These are phyloP conservation scores for Madurella fahalii DNA, from an alignment of 2,329 filamentous ascomycete species.

Conservation along the genomic window DNA sequence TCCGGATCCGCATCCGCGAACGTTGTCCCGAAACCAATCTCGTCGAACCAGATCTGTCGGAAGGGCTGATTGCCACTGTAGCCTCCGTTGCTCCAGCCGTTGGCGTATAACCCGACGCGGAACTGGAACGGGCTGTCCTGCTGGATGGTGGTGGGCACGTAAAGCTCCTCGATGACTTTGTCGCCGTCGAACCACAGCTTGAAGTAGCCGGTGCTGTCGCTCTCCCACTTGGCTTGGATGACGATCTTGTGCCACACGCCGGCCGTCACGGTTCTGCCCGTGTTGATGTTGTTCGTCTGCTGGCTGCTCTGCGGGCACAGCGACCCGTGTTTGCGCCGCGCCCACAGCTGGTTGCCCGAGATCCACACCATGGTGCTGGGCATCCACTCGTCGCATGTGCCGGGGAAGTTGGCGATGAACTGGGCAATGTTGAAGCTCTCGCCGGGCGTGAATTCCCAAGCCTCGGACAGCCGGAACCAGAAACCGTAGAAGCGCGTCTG, in stretches of 20 bases:
- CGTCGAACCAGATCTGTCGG: conserved; percentile 48
- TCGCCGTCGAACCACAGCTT: conserved; percentile 45
- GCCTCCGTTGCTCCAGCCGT: conserved; percentile 44
- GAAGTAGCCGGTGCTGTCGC: conserved; percentile 40
- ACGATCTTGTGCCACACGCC: conserved; percentile 45
- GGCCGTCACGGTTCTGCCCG: conserved; percentile 32
- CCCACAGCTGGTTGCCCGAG: conserved; percentile 38
- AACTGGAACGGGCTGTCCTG: conserved; percentile 44
- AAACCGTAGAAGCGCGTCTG: conserved; percentile 49
- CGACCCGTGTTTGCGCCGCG: conserved; percentile 39
- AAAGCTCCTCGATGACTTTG: conserved; percentile 39
- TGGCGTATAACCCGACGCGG: conserved; percentile 47
- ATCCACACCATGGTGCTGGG: conserved; percentile 47
- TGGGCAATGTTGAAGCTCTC: conserved; percentile 47
- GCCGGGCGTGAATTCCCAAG: conserved; percentile 42
- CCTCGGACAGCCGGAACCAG: conserved; percentile 43
- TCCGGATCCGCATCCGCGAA: no score
- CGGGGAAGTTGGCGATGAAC: conserved; percentile 47
- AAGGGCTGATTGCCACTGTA: conserved; percentile 39
- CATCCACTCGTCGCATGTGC: conserved; percentile 46
- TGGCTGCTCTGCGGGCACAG: no score
- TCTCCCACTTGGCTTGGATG: conserved; percentile 44
- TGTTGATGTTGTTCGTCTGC: conserved; percentile 28
- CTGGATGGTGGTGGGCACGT: conserved; percentile 42
- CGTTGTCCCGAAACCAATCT: conserved; percentile 41